phyloP scores from a whole-genome alignment of 1,139 yeast species.

The Entelexis sorbosivorans region DNA sequence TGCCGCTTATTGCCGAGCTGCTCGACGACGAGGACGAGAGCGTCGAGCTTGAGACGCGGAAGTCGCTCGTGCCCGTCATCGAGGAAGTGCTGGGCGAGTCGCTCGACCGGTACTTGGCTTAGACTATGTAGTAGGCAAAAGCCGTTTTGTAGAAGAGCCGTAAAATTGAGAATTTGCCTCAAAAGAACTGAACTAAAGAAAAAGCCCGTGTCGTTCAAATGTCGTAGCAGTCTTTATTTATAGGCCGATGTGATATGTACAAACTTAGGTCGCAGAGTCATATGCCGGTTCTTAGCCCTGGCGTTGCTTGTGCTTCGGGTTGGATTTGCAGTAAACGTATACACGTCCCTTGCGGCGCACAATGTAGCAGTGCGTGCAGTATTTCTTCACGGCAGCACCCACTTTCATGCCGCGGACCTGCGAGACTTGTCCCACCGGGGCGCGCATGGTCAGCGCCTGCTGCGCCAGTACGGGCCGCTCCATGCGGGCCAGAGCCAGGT shows the following conservation, averaged over 20 bases:
- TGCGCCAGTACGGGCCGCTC: not conserved
- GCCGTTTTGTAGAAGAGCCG: too few species aligned
- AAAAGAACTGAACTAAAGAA: not conserved
- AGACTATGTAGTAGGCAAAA: slow-evolving; percentile 18
- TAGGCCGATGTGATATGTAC: slow-evolving; percentile 2
- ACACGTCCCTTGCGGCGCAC: slow-evolving; percentile 92
- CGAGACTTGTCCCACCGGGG: slow-evolving; percentile 1
- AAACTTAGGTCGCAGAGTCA: not conserved
- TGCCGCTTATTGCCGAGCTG: slow-evolving; percentile 89
- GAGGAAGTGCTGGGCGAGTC: slow-evolving; percentile 93
- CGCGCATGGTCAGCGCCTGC: not conserved
- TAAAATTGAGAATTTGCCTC: too few species aligned
- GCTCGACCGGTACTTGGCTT: slow-evolving; percentile 75
- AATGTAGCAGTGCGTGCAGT: slow-evolving; percentile 83
- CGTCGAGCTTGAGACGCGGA: slow-evolving; percentile 83
- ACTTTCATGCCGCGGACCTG: slow-evolving; percentile 49
- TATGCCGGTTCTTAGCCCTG: slow-evolving; percentile 53
- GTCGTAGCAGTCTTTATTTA: not conserved
- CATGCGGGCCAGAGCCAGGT: not conserved
- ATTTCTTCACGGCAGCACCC: slow-evolving; percentile 77
- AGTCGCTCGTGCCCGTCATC: slow-evolving; percentile 82
- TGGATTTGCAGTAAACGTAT: slow-evolving; percentile 82
- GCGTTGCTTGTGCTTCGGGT: slow-evolving; percentile 92
- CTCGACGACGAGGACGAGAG: slow-evolving; percentile 91
- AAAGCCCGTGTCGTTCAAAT: not conserved